Percentiles rank a stretch among this genome's conserved stretches.
Conservation (phyloP, 768 basidiomycete genomes). For the Baorangia bicolor region DNA sequence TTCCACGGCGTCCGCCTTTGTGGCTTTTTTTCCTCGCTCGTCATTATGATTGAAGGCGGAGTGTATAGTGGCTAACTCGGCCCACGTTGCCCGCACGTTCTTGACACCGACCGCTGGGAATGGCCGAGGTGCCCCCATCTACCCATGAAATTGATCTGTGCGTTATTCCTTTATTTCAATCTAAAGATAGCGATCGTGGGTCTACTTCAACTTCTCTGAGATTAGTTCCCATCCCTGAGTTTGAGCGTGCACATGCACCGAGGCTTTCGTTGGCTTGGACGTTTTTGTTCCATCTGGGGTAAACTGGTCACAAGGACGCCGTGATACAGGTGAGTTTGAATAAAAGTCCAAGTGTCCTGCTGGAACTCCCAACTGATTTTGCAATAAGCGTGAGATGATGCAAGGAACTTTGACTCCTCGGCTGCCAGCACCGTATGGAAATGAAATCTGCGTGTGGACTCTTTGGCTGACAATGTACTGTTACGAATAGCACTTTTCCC, state of each 20-base stretch:
- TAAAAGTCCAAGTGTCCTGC: background rate
- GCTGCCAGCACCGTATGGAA: background rate
- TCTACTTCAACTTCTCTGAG: background rate
- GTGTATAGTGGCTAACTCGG: background rate
- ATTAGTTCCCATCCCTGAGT: conserved; percentile 10
- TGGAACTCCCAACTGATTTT: background rate
- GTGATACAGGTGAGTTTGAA: background rate
- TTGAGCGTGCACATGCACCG: background rate
- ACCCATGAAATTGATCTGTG: background rate
- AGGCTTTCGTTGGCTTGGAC: background rate
- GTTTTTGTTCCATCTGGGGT: background rate
- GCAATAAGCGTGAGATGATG: conserved; percentile 5
- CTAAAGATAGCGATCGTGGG: conserved; percentile 18
- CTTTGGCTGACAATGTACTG: conserved; percentile 1
- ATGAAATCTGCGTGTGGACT: conserved; percentile 3
- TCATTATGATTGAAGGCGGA: background rate
- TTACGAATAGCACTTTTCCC: background rate
- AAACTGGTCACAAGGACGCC: background rate
- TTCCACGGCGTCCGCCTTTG: background rate
- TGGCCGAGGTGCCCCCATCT: conserved; percentile 2
- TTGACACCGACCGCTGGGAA: conserved; percentile 6
- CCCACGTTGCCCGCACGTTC: conserved; percentile 10
- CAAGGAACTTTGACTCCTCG: background rate
- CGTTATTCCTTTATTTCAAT: background rate
- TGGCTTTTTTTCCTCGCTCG: background rate